Evolutionary conservation across 257 asterid genomes (phyloP), one percentile per base, ranked within the genome.

Genomic region (Ilex aquifolium): DNA sequence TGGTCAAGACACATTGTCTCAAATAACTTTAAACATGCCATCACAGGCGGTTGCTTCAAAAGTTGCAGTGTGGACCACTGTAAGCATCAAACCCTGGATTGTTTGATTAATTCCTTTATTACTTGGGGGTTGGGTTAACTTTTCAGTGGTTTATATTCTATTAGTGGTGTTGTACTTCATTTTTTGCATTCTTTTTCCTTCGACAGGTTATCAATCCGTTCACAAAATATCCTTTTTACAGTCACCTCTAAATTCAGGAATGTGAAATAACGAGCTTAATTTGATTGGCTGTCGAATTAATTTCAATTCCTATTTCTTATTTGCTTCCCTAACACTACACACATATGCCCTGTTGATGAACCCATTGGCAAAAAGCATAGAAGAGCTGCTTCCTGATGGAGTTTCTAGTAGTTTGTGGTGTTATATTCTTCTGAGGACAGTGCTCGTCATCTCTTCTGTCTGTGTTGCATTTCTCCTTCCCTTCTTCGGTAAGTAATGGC

Each of bases 1-100:
- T 63, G 97, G 97, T 54, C 74, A 82, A 73, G 72, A 50, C 57
- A 87, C 95, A 32, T 17, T 66, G 66, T 85, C 97, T 10, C 97
- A 90, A 73, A 85, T 90, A 32, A 90, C 97, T 65, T 71, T 90
- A 62, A 90, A 88, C 58, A 56, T 87, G 83, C 95, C 95, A n/a
- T 29, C 80, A 7, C 52, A 76, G 77, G 70, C 87, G n/a, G 17
- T 85, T 63, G 17, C 76, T 72, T 81, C 95, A 17, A 80, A 78
- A 73, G 58, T 85, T 53, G 95, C 97, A 52, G 15, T 87, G 31
- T 90, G 97, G 97, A 87, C 97, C 61, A 87, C 92, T 1, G 95
- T 87, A 76, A 79, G 78, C 60, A 60, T 52, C 56, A 30, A 29
- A 61, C 39, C 63, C 17, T 52, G 50, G 13, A 32, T 69, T 39